Percentiles rank a stretch among this genome's conserved stretches.
phyloP scores from a whole-genome alignment of 305 asterid genomes.

The Ilex paraguariensis region DNA sequence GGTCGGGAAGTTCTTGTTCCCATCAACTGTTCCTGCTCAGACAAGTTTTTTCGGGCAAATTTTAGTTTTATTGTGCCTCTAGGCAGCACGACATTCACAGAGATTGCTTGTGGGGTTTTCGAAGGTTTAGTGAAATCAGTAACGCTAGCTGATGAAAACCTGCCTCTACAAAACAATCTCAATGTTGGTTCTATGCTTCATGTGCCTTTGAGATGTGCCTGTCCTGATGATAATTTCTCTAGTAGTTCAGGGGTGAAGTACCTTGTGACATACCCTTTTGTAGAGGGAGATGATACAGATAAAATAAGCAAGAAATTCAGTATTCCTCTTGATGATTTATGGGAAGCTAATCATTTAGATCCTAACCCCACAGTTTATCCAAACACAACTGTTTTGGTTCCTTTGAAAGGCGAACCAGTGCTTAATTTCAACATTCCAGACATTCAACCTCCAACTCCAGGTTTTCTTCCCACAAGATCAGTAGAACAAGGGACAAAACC shows the following conservation, averaged over 20 bases:
- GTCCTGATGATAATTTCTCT: conserved; percentile 36
- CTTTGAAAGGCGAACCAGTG: conserved; percentile 41
- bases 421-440: conserved; percentile 28
- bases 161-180: conserved; percentile 1
- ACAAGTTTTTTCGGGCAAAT: conserved; percentile 33
- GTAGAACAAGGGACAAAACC: conserved; percentile 13
- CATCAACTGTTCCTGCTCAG: conserved; percentile 40
- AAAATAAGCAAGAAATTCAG: conserved; percentile 38
- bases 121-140: conserved; percentile 53
- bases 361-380: conserved; percentile 43
- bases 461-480: conserved; percentile 45
- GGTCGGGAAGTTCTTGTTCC: conserved; percentile 58
- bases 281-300: conserved; percentile 32
- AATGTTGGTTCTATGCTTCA: conserved; percentile 28
- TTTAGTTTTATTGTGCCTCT: conserved; percentile 23
- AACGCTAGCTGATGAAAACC: conserved; percentile 27
- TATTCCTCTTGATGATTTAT: conserved; percentile 44
- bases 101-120: conserved; percentile 42
- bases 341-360: conserved; percentile 38
- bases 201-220: conserved; percentile 64
- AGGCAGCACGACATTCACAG: conserved; percentile 14
- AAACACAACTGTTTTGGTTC: conserved; percentile 56
- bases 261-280: conserved; percentile 52
- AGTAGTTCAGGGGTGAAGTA: conserved; percentile 22
- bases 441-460: conserved; percentile 46